phyloP scores from a whole-genome alignment of 108 stramenopile species.

The Parietichytrium sp. region DNA sequence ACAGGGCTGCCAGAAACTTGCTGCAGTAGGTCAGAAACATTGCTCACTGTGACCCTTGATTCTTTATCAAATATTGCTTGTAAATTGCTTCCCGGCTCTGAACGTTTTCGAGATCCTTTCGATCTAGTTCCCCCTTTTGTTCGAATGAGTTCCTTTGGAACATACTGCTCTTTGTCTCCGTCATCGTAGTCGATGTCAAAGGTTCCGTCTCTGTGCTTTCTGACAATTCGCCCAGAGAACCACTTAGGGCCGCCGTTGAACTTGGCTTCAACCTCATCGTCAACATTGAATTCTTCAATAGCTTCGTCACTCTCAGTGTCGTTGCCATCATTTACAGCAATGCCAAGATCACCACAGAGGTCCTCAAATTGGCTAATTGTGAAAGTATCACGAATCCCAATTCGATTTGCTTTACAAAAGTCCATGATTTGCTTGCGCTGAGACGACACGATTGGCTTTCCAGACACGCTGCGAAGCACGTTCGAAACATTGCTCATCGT shows the following conservation, averaged over 20 bases:
- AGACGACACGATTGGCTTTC: too few species aligned
- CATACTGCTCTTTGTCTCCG: not conserved
- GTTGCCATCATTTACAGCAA: too few species aligned
- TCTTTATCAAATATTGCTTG: conserved; percentile 1
- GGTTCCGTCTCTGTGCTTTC: not conserved
- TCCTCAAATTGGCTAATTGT: too few species aligned
- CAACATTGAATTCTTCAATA: conserved; percentile 59
- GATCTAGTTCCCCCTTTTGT: too few species aligned
- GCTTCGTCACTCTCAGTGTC: conserved; percentile 45
- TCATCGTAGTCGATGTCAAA: conserved; percentile 2
- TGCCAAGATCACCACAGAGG: too few species aligned
- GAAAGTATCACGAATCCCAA: too few species aligned
- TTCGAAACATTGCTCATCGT: too few species aligned
- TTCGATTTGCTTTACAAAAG: too few species aligned
- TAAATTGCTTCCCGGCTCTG: too few species aligned
- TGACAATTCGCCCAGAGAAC: conserved; percentile 16
- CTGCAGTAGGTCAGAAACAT: not conserved
- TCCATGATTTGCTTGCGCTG: too few species aligned
- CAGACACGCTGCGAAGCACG: too few species aligned
- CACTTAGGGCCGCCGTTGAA: conserved; percentile 4
- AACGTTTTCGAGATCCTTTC: too few species aligned
- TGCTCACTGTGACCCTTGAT: not conserved
- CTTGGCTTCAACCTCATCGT: conserved; percentile 66
- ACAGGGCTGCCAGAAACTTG: not conserved
- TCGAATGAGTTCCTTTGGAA: not conserved